Conservation (phyloP, 108 stramenopile species). For the Skeletonema potamos region DNA sequence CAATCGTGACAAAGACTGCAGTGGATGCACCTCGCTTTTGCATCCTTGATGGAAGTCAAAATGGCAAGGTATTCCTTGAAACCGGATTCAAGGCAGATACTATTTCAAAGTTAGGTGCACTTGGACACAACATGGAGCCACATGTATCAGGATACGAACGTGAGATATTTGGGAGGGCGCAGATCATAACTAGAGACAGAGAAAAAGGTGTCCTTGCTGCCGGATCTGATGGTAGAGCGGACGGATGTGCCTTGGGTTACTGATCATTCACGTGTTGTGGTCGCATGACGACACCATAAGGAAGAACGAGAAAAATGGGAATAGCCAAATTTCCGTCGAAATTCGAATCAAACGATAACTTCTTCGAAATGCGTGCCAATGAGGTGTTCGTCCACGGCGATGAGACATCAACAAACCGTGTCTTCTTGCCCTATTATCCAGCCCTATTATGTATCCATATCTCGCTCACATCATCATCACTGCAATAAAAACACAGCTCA, state of each 20-base stretch:
- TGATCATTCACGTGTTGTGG: too few species aligned
- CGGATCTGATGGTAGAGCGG: constrained; percentile 93
- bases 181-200: constrained; percentile 76
- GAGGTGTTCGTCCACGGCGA: too few species aligned
- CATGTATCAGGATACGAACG: constrained; percentile 68
- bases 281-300: too few species aligned
- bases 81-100: constrained; percentile 57
- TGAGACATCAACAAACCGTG: too few species aligned
- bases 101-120: constrained; percentile 55
- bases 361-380: too few species aligned
- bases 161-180: constrained; percentile 88
- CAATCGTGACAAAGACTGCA: constrained; percentile 67
- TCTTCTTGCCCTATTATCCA: too few species aligned
- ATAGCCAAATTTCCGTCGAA: too few species aligned
- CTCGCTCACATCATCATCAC: too few species aligned
- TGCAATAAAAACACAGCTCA: too few species aligned
- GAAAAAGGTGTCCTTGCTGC: constrained; percentile 83
- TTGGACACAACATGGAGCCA: constrained; percentile 66
- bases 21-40: constrained; percentile 95
- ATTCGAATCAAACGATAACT: too few species aligned
- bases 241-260: constrained; percentile 94
- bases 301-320: too few species aligned
- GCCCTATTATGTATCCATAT: too few species aligned
- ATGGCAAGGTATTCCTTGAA: constrained; percentile 76
- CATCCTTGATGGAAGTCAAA: constrained; percentile 79